Percentiles rank a stretch among this genome's conserved stretches.
Conservation (phyloP, 768 basidiomycete species). For the Auriculariales sp. region DNA sequence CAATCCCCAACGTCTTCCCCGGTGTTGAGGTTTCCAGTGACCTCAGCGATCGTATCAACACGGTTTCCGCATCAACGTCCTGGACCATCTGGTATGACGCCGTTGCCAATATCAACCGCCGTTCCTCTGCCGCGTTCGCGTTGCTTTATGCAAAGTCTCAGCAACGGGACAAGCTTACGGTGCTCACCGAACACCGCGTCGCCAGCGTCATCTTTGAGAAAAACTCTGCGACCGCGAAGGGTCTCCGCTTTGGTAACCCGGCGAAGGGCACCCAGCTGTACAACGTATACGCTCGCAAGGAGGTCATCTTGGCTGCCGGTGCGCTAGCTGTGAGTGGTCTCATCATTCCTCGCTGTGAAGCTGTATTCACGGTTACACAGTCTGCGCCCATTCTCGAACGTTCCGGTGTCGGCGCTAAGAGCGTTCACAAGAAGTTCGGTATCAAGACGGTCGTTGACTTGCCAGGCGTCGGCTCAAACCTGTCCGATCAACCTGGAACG, state of each 20-base stretch:
- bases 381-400: slow-evolving; percentile 44
- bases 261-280: background rate
- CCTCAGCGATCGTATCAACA: background rate
- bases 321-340: slow-evolving; percentile 54
- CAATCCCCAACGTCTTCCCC: slow-evolving; percentile 6
- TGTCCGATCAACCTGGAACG: no score
- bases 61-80: no score
- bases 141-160: background rate
- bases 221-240: background rate
- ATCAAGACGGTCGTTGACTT: slow-evolving; percentile 54
- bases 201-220: slow-evolving; percentile 42
- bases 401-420: slow-evolving; percentile 48
- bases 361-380: background rate
- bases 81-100: no score
- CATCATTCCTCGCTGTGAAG: background rate
- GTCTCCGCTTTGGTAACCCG: background rate
- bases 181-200: no score
- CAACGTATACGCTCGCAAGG: slow-evolving; percentile 42
- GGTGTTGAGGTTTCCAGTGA: background rate
- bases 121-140: background rate
- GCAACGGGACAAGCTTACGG: no score
- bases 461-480: slow-evolving; percentile 56
- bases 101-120: no score
- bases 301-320: slow-evolving; percentile 48
- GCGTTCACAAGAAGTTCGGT: slow-evolving; percentile 22